Percentiles rank a stretch among this genome's conserved stretches.
phyloP scores from a whole-genome alignment of 106 monocot species.

The Dendrobium chrysotoxum region DNA sequence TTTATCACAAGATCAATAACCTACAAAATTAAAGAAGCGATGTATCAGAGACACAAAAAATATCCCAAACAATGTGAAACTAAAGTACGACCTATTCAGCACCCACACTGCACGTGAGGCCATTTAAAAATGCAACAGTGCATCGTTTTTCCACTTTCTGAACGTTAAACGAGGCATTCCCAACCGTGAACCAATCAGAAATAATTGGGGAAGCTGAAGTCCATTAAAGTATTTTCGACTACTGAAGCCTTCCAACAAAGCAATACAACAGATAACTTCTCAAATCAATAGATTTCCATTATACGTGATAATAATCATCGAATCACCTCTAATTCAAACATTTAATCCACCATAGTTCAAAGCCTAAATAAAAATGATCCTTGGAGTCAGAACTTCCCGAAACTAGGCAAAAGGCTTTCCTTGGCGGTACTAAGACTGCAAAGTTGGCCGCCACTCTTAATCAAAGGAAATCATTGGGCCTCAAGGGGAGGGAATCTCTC shows the following conservation, averaged over 20 bases:
- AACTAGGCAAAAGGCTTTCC: neutral
- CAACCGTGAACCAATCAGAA: neutral
- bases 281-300: neutral
- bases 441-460: too few species aligned
- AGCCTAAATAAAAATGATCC: neutral
- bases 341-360: neutral
- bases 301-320: neutral
- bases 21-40: constrained; percentile 19
- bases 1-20: constrained; percentile 93
- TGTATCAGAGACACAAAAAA: neutral
- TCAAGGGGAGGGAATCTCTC: too few species aligned
- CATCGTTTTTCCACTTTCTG: neutral
- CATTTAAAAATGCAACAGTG: neutral
- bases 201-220: neutral
- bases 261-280: neutral
- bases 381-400: neutral
- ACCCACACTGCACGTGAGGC: neutral
- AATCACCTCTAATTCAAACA: neutral
- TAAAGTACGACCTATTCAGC: neutral
- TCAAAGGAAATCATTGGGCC: too few species aligned
- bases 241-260: neutral
- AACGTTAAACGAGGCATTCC: neutral
- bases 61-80: neutral
- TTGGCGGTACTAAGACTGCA: neutral
- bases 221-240: neutral